phyloP scores from a whole-genome alignment of 768 basidiomycete genomes.

The Macrolepiota dolichaula region DNA sequence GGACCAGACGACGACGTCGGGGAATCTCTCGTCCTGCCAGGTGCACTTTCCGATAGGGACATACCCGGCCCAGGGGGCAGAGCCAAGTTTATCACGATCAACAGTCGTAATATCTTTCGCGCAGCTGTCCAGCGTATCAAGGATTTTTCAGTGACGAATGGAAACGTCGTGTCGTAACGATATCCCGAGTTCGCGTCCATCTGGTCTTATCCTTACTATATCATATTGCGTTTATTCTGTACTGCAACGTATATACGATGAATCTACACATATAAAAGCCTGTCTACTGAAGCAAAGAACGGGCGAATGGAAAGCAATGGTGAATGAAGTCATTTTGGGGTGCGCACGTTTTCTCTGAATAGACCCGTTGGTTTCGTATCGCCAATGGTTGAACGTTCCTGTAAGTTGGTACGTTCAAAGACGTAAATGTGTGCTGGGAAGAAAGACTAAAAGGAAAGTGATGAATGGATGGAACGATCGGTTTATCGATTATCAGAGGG shows the following conservation, averaged over 20 bases:
- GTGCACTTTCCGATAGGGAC: conserved; percentile 1
- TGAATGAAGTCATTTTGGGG: too few species aligned
- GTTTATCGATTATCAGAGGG: conserved; percentile 22
- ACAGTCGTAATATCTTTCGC: conserved; percentile 31
- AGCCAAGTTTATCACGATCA: conserved; percentile 15
- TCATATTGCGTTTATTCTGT: background rate
- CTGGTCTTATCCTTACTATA: conserved; percentile 1
- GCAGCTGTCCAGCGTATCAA: conserved; percentile 35
- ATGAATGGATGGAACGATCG: conserved; percentile 18
- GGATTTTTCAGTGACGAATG: conserved; percentile 24
- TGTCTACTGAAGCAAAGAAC: too few species aligned
- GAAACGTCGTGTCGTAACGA: background rate
- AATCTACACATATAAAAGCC: conserved; percentile 1
- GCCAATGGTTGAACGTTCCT: background rate
- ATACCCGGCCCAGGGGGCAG: conserved; percentile 4
- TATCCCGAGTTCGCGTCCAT: background rate
- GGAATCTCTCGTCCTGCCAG: conserved; percentile 18
- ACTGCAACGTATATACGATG: background rate
- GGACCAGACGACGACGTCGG: conserved; percentile 34
- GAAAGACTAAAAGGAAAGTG: background rate
- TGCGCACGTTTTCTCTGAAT: too few species aligned
- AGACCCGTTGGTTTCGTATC: background rate
- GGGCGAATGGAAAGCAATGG: too few species aligned
- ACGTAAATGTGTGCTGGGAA: background rate
- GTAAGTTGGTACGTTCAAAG: background rate